Conservation (phyloP, 1,284 basidiomycete species). For the Pseudozyma hubeiensis region DNA sequence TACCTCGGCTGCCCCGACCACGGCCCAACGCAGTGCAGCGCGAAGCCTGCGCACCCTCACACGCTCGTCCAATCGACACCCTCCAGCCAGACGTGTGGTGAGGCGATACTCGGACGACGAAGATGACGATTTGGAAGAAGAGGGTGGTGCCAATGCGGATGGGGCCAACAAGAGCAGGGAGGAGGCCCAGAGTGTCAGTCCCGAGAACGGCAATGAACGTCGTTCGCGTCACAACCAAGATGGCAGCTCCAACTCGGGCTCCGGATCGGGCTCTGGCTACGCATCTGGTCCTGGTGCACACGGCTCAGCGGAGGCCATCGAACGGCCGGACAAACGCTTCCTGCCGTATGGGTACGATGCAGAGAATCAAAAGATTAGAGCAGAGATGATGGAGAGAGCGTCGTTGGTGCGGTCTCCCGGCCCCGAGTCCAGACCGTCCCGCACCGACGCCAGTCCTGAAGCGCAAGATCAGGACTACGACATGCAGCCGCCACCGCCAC, state of each 20-base stretch:
- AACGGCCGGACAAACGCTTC: conserved; percentile 25
- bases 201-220: conserved; percentile 16
- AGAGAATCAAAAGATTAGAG: conserved; percentile 37
- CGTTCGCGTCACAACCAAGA: conserved; percentile 17
- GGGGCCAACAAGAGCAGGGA: conserved; percentile 21
- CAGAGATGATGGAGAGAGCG: conserved; percentile 47
- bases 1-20: conserved; percentile 19
- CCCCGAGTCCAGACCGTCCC: conserved; percentile 15
- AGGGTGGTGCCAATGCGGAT: conserved; percentile 11
- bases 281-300: conserved; percentile 21
- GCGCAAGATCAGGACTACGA: conserved; percentile 27
- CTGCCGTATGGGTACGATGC: conserved; percentile 49
- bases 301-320: conserved; percentile 20
- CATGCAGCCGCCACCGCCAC: conserved; percentile 37
- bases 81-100: conserved; percentile 54
- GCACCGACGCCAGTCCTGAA: neutral
- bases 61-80: conserved; percentile 45
- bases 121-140: conserved; percentile 49
- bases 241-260: conserved; percentile 35
- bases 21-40: conserved; percentile 42
- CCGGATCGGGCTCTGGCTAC: conserved; percentile 30
- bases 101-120: conserved; percentile 62
- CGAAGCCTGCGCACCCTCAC: conserved; percentile 47
- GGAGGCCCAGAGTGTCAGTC: conserved; percentile 26
- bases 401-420: conserved; percentile 46